Percentiles rank a stretch among this genome's conserved stretches.
phyloP scores from a whole-genome alignment of 768 basidiomycete genomes.

The Trametes punicea region DNA sequence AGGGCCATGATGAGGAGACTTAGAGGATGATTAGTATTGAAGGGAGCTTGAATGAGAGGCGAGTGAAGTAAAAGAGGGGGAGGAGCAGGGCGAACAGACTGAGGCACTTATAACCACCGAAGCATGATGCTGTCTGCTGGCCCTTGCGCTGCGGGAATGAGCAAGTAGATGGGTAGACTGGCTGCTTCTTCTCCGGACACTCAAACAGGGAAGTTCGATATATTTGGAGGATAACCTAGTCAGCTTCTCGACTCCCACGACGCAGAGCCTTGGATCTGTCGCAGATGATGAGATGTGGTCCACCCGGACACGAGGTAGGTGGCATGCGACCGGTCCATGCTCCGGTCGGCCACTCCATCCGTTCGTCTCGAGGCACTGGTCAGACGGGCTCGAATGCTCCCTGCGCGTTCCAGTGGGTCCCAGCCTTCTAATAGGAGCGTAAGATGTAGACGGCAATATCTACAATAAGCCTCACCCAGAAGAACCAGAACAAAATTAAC shows the following conservation, averaged over 20 bases:
- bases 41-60: conserved; percentile 9
- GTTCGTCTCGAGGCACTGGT: not conserved
- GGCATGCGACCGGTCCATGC: conserved; percentile 9
- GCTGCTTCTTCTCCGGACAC: conserved; percentile 22
- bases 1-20: conserved; percentile 1
- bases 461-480: not conserved
- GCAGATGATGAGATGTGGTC: conserved; percentile 15
- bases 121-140: conserved; percentile 29
- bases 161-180: conserved; percentile 26
- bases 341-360: not conserved
- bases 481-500: not conserved
- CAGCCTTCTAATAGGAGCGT: too few species aligned
- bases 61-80: conserved; percentile 22
- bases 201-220: conserved; percentile 16
- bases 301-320: conserved; percentile 11
- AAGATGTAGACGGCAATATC: not conserved
- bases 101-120: conserved; percentile 31
- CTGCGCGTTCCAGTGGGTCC: too few species aligned
- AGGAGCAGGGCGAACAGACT: conserved; percentile 21
- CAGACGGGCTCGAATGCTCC: not conserved
- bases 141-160: conserved; percentile 24
- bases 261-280: conserved; percentile 21
- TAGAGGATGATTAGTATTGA: conserved; percentile 2
- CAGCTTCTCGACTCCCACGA: conserved; percentile 22
- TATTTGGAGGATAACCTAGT: conserved; percentile 19